Conservation (phyloP, 768 basidiomycete genomes). For the Boletus rex-veris region DNA sequence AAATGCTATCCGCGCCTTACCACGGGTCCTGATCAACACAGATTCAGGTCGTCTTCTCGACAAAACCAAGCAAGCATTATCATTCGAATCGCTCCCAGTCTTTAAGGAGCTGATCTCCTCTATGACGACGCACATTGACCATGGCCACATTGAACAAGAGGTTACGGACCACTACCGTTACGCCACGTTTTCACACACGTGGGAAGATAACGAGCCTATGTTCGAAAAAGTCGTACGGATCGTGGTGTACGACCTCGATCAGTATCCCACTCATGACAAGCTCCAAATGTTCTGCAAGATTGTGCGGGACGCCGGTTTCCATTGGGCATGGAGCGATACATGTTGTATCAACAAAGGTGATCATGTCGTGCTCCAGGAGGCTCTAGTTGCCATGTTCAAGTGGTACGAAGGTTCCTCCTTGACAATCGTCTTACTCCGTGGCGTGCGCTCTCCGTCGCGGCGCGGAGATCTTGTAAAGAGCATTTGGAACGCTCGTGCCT, state of each 20-base stretch:
- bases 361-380: background rate
- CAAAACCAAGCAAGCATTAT: background rate
- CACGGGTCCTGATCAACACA: background rate
- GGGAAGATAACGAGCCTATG: background rate
- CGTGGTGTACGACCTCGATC: background rate
- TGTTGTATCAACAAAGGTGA: constrained; percentile 4
- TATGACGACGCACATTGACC: background rate
- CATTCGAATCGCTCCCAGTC: background rate
- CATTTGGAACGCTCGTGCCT: background rate
- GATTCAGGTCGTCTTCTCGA: background rate
- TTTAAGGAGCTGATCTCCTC: background rate
- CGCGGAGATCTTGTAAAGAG: background rate
- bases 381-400: constrained; percentile 5
- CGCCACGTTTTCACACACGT: background rate
- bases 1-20: background rate
- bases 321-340: constrained; percentile 10
- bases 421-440: background rate
- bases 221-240: background rate
- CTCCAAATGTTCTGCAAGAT: constrained; percentile 8
- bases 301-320: background rate
- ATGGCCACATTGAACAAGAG: background rate
- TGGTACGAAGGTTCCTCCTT: constrained; percentile 9
- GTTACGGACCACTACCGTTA: background rate
- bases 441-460: background rate
- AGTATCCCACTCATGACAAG: background rate